Evolutionary conservation across 192 early-diverging fungal species (phyloP), one percentile per base, ranked within the genome.

Genomic region (Backusella morwellensis): DNA sequence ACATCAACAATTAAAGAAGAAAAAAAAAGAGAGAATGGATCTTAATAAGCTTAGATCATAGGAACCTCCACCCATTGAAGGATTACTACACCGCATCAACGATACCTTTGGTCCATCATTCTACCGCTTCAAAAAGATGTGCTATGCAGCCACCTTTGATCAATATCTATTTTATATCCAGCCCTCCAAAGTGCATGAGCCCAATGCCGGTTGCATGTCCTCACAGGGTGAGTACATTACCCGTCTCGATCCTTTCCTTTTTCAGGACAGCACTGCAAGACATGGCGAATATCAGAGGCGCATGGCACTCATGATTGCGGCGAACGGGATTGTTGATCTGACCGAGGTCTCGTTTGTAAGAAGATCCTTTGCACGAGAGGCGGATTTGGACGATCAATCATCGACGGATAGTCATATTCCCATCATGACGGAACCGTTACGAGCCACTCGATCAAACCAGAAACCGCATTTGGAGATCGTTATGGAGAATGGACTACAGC

Each of bases 11-110:
- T 23, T 11, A 6, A 9, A 38, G 9, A 38, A 38, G 8, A 11
- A 4, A 38, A 4, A 38, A 0, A 2, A 2, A 32, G 32, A 32
- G 32, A 32, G 32, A 32, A 32, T 32, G 32, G 0, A 32, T 21
- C 17, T 47, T 71, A n/a, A 52, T 7, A 70, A 54, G 34, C 17
- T 34, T 35, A 54, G 47, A 66, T 52, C n/a, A 52, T 36, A 79
- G 73, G 78, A 79, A 47, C 78, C 78, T 12, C 50, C 17, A 6
- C 78, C 78, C 19, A 47, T 79, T 4, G 78, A 79, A 70, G 78
- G 78, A 3, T 66, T 71, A 38, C 19, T 79, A 35, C 29, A 14
- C 2, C 35, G 66, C 3, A 11, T 56, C 8, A 66, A 38, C 11
- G 47, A 75, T 9, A 66, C 68, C 6, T 29, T 44, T 32, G 78